Base-by-base conservation (phyloP, 1,284 basidiomycete species). In the Rhodofomes roseus region DNA sequence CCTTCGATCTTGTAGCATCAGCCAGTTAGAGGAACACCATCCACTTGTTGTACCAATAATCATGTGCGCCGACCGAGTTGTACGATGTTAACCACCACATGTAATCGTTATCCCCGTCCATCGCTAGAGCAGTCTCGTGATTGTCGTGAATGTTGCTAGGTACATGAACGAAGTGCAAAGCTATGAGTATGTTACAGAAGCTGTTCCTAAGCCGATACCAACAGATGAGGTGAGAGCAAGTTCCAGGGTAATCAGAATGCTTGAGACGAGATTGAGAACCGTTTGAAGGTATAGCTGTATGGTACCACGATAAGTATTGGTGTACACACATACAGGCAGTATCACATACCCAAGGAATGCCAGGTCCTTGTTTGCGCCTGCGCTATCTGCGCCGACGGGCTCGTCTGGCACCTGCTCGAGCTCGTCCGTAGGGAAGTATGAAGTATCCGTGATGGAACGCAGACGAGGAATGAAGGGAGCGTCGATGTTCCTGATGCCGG, bases 341-440 rank as follows among this genome's bases (percentile, higher is more conserved):
- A 58, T 36, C 34, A 60, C 59, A 40, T 80, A 95, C 82, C 93
- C 93, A 66, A 96, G 80, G 84, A 97, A 97, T 23, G 95, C 95
- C 57, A 97, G 81, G 74, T 96, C 92, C 74, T 95, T 90, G 77
- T 92, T 92, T 56, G 91, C 86, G 60, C 88, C 86, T 54, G 86
- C 79, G 25, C 85, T 83, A 67, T 91, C 89, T 14, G 84, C 83
- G 62, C 81, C 82, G 52, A 84, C 84, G 20, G 90, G 80, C 64
- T 92, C 86, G 61, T 95, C 86, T 2, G 87, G 81, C 14, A 93
- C 86, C 69, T 95, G 89, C 62, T 92, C 89, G 60, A 97, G 86
- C 72, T 98, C 96, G 66, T 98, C 96, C 23, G 93, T 96, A 1
- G 96, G 96, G 87, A 98, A 98, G 78, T 98, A 98, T 8, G 89